These are phyloP conservation scores for Nannizziopsis barbatae DNA, from an alignment of 2,329 filamentous ascomycete genomes.

Conservation along the genomic window DNA sequence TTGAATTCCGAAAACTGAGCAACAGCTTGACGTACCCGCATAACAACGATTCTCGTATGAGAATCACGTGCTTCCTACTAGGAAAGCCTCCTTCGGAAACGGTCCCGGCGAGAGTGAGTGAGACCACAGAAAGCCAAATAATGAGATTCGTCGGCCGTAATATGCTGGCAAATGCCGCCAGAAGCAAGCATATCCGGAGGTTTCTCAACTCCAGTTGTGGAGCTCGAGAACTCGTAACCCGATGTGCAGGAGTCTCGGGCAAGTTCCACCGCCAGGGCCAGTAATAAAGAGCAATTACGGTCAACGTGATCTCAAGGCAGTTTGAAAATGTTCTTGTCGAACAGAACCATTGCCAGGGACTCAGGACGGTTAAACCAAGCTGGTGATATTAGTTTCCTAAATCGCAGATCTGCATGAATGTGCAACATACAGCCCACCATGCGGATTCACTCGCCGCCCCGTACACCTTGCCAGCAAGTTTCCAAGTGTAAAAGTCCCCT, in stretches of 20 bases:
- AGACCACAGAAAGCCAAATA: conserved; percentile 63
- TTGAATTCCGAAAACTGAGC: background rate
- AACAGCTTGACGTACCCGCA: conserved; percentile 39
- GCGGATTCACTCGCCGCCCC: conserved; percentile 53
- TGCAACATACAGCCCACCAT: conserved; percentile 52
- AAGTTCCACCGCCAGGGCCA: conserved; percentile 69
- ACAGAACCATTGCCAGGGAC: conserved; percentile 94
- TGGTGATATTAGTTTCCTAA: conserved; percentile 28
- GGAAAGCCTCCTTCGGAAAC: background rate
- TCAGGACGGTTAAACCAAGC: conserved; percentile 60
- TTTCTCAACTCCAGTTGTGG: conserved; percentile 25
- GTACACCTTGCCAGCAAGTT: conserved; percentile 62
- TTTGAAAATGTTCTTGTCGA: conserved; percentile 91
- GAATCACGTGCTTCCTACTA: conserved; percentile 28
- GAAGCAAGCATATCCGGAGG: conserved; percentile 53
- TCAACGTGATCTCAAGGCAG: conserved; percentile 81
- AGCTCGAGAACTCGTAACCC: background rate
- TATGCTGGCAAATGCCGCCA: conserved; percentile 73
- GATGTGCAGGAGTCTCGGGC: background rate
- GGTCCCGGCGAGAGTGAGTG: conserved; percentile 39
- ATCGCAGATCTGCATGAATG: background rate
- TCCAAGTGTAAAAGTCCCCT: conserved; percentile 81
- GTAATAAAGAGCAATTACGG: conserved; percentile 62
- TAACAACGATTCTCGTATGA: conserved; percentile 53
- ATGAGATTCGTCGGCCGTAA: conserved; percentile 81